phyloP scores from a whole-genome alignment of 83 land plant species.

The Thuja plicata region DNA sequence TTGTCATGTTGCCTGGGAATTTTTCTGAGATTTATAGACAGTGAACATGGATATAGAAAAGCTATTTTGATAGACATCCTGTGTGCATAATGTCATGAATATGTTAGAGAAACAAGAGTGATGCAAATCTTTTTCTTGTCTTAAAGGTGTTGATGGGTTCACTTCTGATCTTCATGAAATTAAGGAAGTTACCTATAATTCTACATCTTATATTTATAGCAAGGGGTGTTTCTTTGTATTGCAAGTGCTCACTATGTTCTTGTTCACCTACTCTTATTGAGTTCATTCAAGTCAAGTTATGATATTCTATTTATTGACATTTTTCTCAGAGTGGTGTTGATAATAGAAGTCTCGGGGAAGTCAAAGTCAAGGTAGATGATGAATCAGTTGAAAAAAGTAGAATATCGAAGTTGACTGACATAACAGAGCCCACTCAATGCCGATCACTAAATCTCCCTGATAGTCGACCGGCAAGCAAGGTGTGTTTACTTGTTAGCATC shows the following conservation, averaged over 20 bases:
- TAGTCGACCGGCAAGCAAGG: conserved; percentile 58
- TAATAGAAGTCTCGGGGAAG: conserved; percentile 33
- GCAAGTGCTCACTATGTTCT: not conserved
- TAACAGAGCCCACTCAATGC: conserved; percentile 65
- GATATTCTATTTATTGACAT: conserved; percentile 1
- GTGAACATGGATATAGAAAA: not conserved
- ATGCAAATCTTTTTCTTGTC: not conserved
- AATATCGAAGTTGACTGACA: conserved; percentile 67
- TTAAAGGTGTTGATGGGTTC: not conserved
- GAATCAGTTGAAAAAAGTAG: conserved; percentile 57
- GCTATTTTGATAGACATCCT: not conserved
- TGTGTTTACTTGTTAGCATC: conserved; percentile 16
- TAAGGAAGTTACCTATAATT: not conserved
- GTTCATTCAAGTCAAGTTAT: not conserved
- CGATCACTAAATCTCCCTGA: conserved; percentile 72
- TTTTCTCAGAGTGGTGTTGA: conserved; percentile 37
- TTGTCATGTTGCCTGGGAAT: not conserved
- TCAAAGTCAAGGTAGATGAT: conserved; percentile 56
- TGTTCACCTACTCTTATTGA: not conserved
- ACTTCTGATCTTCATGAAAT: not conserved
- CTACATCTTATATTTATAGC: not conserved
- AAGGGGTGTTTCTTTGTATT: not conserved
- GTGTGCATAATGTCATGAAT: not conserved
- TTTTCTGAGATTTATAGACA: not conserved
- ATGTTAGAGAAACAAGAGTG: not conserved